Base-by-base conservation (phyloP, 1,284 basidiomycete species). In the Trametes sp. region DNA sequence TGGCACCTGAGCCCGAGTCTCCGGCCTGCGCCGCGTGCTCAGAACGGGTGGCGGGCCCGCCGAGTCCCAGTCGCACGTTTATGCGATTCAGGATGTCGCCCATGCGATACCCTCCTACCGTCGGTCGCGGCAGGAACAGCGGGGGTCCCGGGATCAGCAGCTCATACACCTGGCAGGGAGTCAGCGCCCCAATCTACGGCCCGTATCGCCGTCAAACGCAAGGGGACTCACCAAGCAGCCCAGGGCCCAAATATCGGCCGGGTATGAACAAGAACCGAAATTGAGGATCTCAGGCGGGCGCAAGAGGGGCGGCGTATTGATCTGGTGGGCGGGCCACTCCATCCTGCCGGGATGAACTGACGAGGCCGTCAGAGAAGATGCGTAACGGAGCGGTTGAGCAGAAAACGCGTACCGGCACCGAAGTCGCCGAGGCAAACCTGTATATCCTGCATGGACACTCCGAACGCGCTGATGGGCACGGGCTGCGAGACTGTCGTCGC, bases 171-270 rank as follows among this genome's bases (percentile, higher is more conserved):
- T 46, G 45, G 11, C 21, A 10, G 24, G 10, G 23, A 13, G 28
- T 28, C 10, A 28, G 45, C 38, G 16, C 14, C 16, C 38, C 7
- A 4, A 42, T 4, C 21, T 10, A 13, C 21, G 21, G 42, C 6
- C 42, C 16, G 23, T 23, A 26, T 45, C 14, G n/a, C n/a, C n/a
- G n/a, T n/a, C 16, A 11, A 28, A 21, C 11, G 26, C 21, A 33
- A 2, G 28, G 2, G 16, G 2, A 49, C 48, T 13, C n/a, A 68
- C 67, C 56, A 60, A 42, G 54, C 62, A 63, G 13, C 67, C 67
- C 9, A 68, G 23, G 1, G 62, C 46, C 67, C 67, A 68, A 33
- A 66, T 60, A 50, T 68, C 64, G 41, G 57, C 23, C 4, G 64
- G 44, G 2, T 54, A 46, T 9, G 61, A 57, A 53, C 67, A 64